phyloP scores from a whole-genome alignment of 2,329 filamentous ascomycete genomes.

The Claviceps pusilla region DNA sequence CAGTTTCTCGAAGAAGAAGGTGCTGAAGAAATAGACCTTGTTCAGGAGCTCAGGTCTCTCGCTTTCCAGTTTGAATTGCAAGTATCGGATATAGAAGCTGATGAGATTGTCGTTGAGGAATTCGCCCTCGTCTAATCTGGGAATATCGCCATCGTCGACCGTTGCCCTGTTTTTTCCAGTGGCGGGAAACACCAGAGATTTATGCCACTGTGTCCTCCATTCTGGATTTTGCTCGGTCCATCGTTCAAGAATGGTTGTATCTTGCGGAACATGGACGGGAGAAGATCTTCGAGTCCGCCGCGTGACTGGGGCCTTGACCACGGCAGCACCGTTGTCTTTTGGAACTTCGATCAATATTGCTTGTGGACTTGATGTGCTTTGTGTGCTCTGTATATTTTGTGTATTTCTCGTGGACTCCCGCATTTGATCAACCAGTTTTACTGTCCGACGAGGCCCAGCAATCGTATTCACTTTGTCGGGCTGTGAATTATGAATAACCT shows the following conservation, averaged over 20 bases:
- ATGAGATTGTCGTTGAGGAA: conserved; percentile 90
- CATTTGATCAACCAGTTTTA: background rate
- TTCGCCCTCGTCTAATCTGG: conserved; percentile 65
- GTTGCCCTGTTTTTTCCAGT: conserved; percentile 45
- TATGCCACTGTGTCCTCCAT: conserved; percentile 40
- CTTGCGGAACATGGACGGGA: conserved; percentile 3
- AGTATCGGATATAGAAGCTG: conserved; percentile 66
- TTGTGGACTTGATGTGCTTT: background rate
- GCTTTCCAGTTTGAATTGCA: conserved; percentile 46
- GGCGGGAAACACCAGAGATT: conserved; percentile 46
- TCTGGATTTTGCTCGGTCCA: conserved; percentile 37
- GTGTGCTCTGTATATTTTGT: too few relatives aligned
- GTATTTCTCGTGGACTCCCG: background rate
- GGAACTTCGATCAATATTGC: background rate
- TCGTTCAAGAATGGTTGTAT: conserved; percentile 9
- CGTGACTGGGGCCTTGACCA: conserved; percentile 6
- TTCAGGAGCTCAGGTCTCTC: conserved; percentile 40
- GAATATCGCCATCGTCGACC: conserved; percentile 58
- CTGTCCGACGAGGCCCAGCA: background rate
- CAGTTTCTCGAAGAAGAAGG: conserved; percentile 75
- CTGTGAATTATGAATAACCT: background rate
- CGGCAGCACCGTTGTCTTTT: background rate
- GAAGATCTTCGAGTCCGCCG: conserved; percentile 14
- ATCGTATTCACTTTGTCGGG: background rate
- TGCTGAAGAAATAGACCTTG: conserved; percentile 78